phyloP scores from a whole-genome alignment of 1,284 basidiomycete genomes.

The Apiotrichum sp. region DNA sequence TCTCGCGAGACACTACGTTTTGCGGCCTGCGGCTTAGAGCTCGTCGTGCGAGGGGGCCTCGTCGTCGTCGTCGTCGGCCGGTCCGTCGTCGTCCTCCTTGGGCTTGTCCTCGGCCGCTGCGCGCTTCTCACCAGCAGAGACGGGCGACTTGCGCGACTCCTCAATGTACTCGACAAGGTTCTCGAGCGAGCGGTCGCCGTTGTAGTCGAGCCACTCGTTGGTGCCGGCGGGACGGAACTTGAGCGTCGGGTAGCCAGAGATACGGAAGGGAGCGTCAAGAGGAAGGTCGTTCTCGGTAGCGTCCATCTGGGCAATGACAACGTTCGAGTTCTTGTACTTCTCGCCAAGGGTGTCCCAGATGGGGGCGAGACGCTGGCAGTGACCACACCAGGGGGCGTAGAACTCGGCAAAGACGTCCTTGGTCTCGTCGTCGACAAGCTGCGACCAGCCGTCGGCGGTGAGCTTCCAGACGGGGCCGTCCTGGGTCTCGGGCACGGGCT shows the following conservation, averaged over 20 bases:
- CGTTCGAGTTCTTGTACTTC: constrained; percentile 72
- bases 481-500: constrained; percentile 77
- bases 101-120: constrained; percentile 24
- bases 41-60: constrained; percentile 40
- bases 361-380: constrained; percentile 68
- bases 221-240: constrained; percentile 93
- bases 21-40: constrained; percentile 26
- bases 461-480: constrained; percentile 76
- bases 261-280: constrained; percentile 72
- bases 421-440: constrained; percentile 72
- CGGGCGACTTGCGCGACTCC: constrained; percentile 61
- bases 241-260: constrained; percentile 81
- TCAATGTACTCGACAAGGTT: constrained; percentile 77
- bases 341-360: constrained; percentile 89
- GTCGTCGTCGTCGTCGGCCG: constrained; percentile 17
- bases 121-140: constrained; percentile 17
- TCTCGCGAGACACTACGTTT: background rate
- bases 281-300: constrained; percentile 96
- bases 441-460: constrained; percentile 85
- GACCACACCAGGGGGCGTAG: constrained; percentile 84
- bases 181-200: constrained; percentile 84
- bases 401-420: constrained; percentile 98
- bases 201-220: constrained; percentile 82
- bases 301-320: constrained; percentile 92
- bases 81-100: constrained; percentile 21